Evolutionary conservation across 2,329 filamentous ascomycete species (phyloP).

Genomic region (Coniochaeta ligniaria): DNA sequence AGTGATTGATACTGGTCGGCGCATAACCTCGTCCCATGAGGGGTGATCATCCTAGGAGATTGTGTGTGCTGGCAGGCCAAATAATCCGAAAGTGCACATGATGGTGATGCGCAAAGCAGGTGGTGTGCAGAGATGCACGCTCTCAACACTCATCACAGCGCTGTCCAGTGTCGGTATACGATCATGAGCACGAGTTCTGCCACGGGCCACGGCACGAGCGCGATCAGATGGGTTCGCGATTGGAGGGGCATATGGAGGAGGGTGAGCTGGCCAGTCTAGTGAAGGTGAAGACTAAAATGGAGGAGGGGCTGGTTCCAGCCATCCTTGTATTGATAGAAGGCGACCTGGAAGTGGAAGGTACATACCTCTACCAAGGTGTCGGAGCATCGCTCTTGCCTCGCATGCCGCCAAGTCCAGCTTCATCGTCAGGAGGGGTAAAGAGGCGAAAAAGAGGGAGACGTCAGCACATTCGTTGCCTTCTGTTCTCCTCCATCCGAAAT

Average conservation of each 20-base stretch:
- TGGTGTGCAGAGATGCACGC: background rate
- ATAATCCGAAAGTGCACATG: background rate
- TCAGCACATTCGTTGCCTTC: background rate
- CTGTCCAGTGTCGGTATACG: background rate
- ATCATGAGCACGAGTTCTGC: background rate
- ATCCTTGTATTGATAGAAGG: background rate
- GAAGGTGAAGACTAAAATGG: background rate
- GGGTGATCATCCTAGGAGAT: background rate
- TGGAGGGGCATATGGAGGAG: background rate
- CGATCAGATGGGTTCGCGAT: background rate
- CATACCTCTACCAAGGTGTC: background rate
- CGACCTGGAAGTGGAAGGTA: too few relatives aligned
- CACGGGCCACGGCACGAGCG: background rate
- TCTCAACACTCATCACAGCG: background rate
- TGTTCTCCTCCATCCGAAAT: background rate
- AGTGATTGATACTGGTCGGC: background rate
- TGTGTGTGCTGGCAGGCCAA: background rate
- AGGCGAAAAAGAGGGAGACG: background rate
- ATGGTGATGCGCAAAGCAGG: background rate
- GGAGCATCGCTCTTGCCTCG: background rate
- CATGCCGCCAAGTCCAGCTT: background rate
- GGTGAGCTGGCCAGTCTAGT: background rate
- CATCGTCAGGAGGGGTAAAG: background rate
- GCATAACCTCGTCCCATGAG: background rate
- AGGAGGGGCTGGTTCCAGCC: background rate